These are phyloP conservation scores for Metschnikowia rubicola DNA, from an alignment of 805 yeast species.

Conservation along the genomic window DNA sequence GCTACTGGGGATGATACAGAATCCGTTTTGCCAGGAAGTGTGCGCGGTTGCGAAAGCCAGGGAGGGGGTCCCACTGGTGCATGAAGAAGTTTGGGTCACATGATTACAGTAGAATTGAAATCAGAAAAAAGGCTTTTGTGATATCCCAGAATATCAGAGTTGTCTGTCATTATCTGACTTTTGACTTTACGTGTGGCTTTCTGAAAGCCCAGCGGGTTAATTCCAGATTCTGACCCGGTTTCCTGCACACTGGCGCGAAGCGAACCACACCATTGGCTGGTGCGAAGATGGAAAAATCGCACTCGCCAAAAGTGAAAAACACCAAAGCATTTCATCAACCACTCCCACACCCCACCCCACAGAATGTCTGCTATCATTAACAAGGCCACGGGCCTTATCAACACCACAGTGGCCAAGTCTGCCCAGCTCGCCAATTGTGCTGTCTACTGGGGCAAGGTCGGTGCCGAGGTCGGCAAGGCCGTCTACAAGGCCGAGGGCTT, in stretches of 20 bases:
- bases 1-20: no score
- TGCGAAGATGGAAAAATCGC: conserved; percentile 10
- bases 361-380: conserved; percentile 42
- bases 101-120: no score
- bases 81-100: no score
- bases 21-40: no score
- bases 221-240: background rate
- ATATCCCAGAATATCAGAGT: no score
- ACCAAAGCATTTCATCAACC: background rate
- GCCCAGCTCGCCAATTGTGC: conserved; percentile 48
- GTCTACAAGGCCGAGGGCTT: conserved; percentile 90
- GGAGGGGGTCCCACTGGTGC: no score
- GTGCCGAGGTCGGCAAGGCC: conserved; percentile 63
- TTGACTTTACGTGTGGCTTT: no score
- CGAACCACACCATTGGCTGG: conserved; percentile 11
- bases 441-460: conserved; percentile 77
- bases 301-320: conserved; percentile 3
- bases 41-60: no score
- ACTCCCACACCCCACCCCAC: background rate
- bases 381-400: conserved; percentile 39
- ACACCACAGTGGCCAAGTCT: conserved; percentile 34
- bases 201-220: no score
- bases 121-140: no score
- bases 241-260: conserved; percentile 9
- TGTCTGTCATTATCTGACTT: no score